Conservation (phyloP, 805 yeast genomes). For the Saccharomyces mikatae region DNA sequence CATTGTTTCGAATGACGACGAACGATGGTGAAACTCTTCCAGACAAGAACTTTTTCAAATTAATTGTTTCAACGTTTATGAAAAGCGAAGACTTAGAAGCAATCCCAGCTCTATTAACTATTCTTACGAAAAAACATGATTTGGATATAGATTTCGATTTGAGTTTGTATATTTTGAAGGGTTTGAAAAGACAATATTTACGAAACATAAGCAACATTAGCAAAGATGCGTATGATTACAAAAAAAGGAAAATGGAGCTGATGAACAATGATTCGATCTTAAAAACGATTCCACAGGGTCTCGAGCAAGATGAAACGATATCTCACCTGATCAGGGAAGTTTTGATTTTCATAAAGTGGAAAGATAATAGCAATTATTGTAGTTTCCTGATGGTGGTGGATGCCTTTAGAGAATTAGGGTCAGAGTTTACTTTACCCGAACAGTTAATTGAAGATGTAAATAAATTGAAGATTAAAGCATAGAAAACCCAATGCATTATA, state of each 20-base stretch:
- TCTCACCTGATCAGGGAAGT: not conserved
- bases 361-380: slow-evolving; percentile 10
- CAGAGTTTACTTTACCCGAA: slow-evolving; percentile 1
- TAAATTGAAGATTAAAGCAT: not conserved
- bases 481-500: not conserved
- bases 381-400: slow-evolving; percentile 9
- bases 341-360: not conserved
- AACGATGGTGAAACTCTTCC: slow-evolving; percentile 18
- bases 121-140: slow-evolving; percentile 13
- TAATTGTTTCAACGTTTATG: slow-evolving; percentile 16
- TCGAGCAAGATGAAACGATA: not conserved
- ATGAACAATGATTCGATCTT: not conserved
- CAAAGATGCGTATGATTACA: slow-evolving; percentile 1
- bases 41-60: slow-evolving; percentile 9
- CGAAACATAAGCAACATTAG: not conserved
- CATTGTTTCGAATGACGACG: slow-evolving; percentile 15
- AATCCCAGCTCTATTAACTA: slow-evolving; percentile 15
- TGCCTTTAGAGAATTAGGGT: slow-evolving; percentile 10
- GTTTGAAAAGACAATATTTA: slow-evolving; percentile 16
- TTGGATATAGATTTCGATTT: slow-evolving; percentile 6
- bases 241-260: slow-evolving; percentile 1
- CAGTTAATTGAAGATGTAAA: slow-evolving; percentile 2
- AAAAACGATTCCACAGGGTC: not conserved
- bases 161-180: slow-evolving; percentile 13
- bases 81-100: slow-evolving; percentile 19